Evolutionary conservation across 345 rosid genomes (phyloP).

Genomic region (Angophora floribunda): DNA sequence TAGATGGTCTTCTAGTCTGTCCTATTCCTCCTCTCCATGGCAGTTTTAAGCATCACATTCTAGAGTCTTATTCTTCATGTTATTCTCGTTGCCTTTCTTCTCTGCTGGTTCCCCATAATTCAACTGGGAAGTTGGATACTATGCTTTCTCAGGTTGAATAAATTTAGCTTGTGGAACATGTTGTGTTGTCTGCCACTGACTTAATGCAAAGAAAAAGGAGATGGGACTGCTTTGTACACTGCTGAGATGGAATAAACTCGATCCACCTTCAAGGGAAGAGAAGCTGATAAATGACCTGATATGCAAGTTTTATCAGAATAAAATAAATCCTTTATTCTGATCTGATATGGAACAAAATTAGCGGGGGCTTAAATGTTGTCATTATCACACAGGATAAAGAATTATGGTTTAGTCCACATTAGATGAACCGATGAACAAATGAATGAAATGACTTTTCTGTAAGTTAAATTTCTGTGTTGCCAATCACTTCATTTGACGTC

Average conservation of each 20-base stretch:
- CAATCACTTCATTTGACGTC: background rate
- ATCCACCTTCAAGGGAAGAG: constrained; percentile 5
- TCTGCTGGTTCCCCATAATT: background rate
- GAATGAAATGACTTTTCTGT: background rate
- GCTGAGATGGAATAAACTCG: constrained; percentile 1
- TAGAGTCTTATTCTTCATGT: background rate
- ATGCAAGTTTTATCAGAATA: constrained; percentile 5
- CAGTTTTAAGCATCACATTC: background rate
- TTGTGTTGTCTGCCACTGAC: background rate
- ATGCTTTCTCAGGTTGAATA: background rate
- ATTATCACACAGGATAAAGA: background rate
- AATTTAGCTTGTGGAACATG: background rate
- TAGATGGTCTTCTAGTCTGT: background rate
- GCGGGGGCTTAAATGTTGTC: background rate
- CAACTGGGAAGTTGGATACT: background rate
- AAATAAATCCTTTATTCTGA: background rate
- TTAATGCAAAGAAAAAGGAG: background rate
- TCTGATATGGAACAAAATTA: constrained; percentile 2
- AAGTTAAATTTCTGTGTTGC: background rate
- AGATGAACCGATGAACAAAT: background rate
- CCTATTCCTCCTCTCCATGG: background rate
- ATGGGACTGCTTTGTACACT: constrained; percentile 5
- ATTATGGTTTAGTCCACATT: background rate
- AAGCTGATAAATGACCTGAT: constrained; percentile 1
- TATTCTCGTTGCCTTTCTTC: background rate